Conservation (phyloP, 352 stramenopile genomes). For the Phytophthora constricta region DNA sequence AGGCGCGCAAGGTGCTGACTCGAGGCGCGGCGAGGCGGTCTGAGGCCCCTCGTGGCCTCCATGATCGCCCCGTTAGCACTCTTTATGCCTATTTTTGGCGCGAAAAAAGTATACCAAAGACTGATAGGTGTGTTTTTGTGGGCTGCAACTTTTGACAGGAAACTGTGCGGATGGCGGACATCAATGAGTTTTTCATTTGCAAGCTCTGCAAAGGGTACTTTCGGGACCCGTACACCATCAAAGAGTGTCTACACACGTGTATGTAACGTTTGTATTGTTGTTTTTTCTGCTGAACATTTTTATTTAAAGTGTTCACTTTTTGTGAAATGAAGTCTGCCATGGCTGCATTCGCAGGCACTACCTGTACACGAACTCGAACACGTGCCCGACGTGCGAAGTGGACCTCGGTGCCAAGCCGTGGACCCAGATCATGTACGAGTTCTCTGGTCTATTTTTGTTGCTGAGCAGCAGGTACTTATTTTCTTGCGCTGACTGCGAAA, state of each 20-base stretch:
- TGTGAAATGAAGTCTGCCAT: slow-evolving; percentile 54
- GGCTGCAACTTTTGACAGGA: slow-evolving; percentile 47
- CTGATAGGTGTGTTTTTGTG: background rate
- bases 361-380: slow-evolving; percentile 33
- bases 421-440: slow-evolving; percentile 59
- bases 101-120: background rate
- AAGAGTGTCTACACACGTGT: slow-evolving; percentile 86
- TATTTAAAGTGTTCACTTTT: background rate
- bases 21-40: background rate
- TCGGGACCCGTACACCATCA: slow-evolving; percentile 71
- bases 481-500: background rate
- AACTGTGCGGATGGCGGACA: slow-evolving; percentile 49
- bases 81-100: slow-evolving; percentile 1
- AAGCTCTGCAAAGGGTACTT: slow-evolving; percentile 75
- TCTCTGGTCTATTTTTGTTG: background rate
- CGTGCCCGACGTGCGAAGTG: slow-evolving; percentile 57
- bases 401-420: slow-evolving; percentile 59
- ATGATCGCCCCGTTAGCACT: background rate
- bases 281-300: background rate
- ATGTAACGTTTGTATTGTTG: slow-evolving; percentile 16
- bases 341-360: slow-evolving; percentile 66
- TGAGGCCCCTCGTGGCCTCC: background rate
- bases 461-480: slow-evolving; percentile 4
- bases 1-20: slow-evolving; percentile 45
- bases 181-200: slow-evolving; percentile 71